These are phyloP conservation scores for Phytophthora citricola DNA, from an alignment of 352 stramenopile species.

Conservation along the genomic window DNA sequence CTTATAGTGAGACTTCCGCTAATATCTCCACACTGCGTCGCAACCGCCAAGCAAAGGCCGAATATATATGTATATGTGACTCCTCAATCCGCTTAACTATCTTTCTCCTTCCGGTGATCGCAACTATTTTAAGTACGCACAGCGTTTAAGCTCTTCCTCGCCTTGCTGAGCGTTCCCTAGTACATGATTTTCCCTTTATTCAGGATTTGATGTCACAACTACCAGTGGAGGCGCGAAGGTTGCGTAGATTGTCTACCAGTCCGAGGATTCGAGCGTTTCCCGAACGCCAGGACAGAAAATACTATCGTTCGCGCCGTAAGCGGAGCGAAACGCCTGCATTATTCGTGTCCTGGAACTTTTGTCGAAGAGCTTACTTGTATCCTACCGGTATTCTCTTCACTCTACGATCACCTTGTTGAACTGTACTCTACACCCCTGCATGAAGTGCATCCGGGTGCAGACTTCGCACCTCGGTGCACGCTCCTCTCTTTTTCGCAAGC, in stretches of 20 bases:
- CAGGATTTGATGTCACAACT: no score
- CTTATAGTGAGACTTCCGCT: conserved; percentile 4
- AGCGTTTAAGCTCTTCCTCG: no score
- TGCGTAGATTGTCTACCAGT: no score
- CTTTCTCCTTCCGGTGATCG: background rate
- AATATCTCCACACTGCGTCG: conserved; percentile 14
- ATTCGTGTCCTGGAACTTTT: no score
- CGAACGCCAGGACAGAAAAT: background rate
- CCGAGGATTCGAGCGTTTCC: background rate
- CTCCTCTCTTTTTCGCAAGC: conserved; percentile 12
- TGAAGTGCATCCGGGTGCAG: background rate
- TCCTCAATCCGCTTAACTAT: background rate
- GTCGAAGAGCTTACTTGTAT: background rate
- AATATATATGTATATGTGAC: conserved; percentile 25
- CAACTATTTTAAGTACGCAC: no score
- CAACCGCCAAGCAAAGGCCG: conserved; percentile 15
- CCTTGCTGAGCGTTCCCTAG: no score
- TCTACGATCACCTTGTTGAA: background rate
- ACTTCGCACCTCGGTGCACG: background rate
- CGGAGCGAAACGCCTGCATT: conserved; percentile 11
- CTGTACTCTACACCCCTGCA: background rate
- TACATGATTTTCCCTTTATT: no score
- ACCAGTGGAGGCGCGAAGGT: no score
- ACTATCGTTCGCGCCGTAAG: conserved; percentile 15
- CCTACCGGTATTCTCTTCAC: no score